Conservation (phyloP, 2,329 filamentous ascomycete species). For the Aureobasidium sp. region DNA sequence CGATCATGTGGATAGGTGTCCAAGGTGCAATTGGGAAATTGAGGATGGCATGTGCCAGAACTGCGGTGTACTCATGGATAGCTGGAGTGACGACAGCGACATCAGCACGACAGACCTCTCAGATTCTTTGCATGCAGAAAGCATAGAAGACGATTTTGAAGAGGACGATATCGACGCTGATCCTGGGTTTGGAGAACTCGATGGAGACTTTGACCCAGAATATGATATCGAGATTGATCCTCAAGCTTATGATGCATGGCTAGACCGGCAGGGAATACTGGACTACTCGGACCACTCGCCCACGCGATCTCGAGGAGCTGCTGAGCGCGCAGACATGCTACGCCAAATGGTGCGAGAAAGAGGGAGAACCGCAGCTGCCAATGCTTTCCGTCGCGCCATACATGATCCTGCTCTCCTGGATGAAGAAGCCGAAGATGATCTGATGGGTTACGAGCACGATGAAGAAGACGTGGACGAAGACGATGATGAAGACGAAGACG, state of each 20-base stretch:
- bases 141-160: conserved; percentile 30
- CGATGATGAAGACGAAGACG: conserved; percentile 13
- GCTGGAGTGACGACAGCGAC: conserved; percentile 28
- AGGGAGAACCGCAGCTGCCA: too few relatives aligned
- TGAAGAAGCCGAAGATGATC: neutral
- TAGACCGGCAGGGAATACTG: neutral
- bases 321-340: neutral
- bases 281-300: neutral
- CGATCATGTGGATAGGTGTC: conserved; percentile 55
- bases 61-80: conserved; percentile 45
- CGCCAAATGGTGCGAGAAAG: neutral
- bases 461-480: conserved; percentile 16
- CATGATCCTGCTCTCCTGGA: neutral
- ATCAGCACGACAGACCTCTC: conserved; percentile 20
- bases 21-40: conserved; percentile 53
- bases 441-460: neutral
- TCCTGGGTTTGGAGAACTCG: conserved; percentile 1
- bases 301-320: neutral
- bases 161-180: conserved; percentile 27
- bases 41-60: conserved; percentile 49
- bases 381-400: too few relatives aligned
- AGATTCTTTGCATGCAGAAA: conserved; percentile 18
- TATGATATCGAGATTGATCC: neutral
- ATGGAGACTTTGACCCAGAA: too few relatives aligned
- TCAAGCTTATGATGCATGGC: neutral